These are phyloP conservation scores for slime mould (Dictyostelium discoideum) DNA, from an alignment of 78 protist genomes.

Conservation along the genomic window DNA sequence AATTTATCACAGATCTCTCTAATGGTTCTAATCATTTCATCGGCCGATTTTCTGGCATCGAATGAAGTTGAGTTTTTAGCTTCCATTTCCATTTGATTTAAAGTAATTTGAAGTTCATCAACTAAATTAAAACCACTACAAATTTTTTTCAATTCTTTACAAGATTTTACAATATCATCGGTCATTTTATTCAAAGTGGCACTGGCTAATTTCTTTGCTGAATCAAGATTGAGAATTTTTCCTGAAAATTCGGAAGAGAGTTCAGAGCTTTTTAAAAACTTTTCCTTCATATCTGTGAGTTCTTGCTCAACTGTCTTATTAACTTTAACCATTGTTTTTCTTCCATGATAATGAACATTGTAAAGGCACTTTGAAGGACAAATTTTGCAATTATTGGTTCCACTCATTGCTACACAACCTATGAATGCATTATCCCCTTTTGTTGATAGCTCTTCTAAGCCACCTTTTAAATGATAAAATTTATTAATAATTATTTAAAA, in stretches of 20 bases:
- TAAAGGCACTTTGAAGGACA: neutral
- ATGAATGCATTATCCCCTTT: conserved; percentile 10
- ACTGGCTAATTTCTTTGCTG: neutral
- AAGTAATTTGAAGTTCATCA: conserved; percentile 3
- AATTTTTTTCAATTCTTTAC: conserved; percentile 11
- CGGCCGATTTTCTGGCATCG: conserved; percentile 24
- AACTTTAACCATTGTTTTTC: neutral
- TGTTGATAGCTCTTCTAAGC: neutral
- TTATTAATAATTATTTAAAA: neutral
- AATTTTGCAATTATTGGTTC: neutral
- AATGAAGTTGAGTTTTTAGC: neutral
- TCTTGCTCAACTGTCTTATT: neutral
- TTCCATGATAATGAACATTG: conserved; percentile 16
- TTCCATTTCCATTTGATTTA: conserved; percentile 28
- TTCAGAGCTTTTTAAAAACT: neutral
- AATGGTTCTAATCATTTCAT: conserved; percentile 9
- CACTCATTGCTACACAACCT: neutral
- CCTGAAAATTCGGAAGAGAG: too few species aligned
- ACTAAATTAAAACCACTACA: conserved; percentile 50
- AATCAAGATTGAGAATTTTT: neutral
- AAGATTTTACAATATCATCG: neutral
- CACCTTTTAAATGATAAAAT: neutral
- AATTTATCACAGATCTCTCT: neutral
- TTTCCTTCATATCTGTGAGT: neutral
- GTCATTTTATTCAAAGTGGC: conserved; percentile 5